phyloP scores from a whole-genome alignment of 1,284 basidiomycete species.

The Boletellus sp. region DNA sequence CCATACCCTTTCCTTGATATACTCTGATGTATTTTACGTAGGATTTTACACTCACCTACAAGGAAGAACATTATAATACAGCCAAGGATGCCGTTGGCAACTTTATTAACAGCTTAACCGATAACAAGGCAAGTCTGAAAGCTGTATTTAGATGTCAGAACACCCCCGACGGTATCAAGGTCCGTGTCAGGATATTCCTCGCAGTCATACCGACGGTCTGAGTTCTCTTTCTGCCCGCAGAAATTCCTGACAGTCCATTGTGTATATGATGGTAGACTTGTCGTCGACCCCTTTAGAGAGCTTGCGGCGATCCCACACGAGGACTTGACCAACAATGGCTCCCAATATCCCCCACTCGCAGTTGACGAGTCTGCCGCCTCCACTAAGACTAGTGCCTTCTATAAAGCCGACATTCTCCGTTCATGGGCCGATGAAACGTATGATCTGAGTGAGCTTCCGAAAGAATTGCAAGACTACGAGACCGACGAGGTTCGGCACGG shows the following conservation, averaged over 20 bases:
- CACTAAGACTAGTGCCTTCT: neutral
- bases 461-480: neutral
- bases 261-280: slow-evolving; percentile 3
- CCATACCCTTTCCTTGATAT: neutral
- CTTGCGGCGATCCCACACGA: neutral
- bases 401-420: neutral
- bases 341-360: too few relatives aligned
- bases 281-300: neutral
- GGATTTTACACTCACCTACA: neutral
- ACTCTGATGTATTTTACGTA: neutral
- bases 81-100: slow-evolving; percentile 13
- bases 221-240: neutral
- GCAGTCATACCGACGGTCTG: neutral
- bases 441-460: neutral
- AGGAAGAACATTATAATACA: neutral
- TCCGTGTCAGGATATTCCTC: neutral
- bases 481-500: neutral
- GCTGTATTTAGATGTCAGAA: slow-evolving; percentile 11
- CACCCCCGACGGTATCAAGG: neutral
- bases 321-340: too few relatives aligned
- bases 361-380: neutral
- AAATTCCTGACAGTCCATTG: slow-evolving; percentile 4
- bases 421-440: slow-evolving; percentile 3
- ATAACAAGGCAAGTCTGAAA: slow-evolving; percentile 13
- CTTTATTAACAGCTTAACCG: slow-evolving; percentile 5